A percentile compares a stretch with the other conserved stretches of the same genome.
These are phyloP conservation scores for Nannochloropsis salina DNA, from an alignment of 108 stramenopile genomes.

Conservation along the genomic window DNA sequence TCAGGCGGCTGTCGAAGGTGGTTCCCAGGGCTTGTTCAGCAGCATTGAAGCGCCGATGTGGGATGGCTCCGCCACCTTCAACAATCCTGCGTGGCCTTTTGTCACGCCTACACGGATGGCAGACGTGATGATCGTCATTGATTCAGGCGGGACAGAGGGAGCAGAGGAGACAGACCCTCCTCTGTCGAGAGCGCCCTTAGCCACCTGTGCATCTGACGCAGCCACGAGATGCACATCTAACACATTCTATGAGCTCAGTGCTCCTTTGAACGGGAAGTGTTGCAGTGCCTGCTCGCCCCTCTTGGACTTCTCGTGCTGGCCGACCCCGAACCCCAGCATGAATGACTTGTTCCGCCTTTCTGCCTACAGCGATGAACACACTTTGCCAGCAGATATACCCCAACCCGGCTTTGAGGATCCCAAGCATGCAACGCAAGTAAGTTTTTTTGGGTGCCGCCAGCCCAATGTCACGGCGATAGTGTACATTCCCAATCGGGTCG, in stretches of 20 bases:
- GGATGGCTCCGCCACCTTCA: conserved; percentile 10
- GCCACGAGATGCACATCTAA: neutral
- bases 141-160: neutral
- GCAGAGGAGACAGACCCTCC: neutral
- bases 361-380: neutral
- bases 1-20: neutral
- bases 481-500: neutral
- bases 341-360: conserved; percentile 14
- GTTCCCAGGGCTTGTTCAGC: neutral
- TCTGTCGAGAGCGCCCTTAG: neutral
- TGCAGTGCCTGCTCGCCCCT: neutral
- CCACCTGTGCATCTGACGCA: neutral
- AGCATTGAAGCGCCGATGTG: neutral
- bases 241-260: neutral
- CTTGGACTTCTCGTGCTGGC: conserved; percentile 9
- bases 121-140: conserved; percentile 17
- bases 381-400: conserved; percentile 17
- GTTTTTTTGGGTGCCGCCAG: conserved; percentile 6
- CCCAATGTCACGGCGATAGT: neutral
- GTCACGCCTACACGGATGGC: neutral
- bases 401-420: neutral
- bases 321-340: neutral
- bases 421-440: neutral
- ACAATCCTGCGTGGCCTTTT: neutral
- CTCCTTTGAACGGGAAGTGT: neutral